A percentile compares a stretch with the other conserved stretches of the same genome.
phyloP scores from a whole-genome alignment of 371 early-diverging fungal species.

The Blyttiomyces sp. region DNA sequence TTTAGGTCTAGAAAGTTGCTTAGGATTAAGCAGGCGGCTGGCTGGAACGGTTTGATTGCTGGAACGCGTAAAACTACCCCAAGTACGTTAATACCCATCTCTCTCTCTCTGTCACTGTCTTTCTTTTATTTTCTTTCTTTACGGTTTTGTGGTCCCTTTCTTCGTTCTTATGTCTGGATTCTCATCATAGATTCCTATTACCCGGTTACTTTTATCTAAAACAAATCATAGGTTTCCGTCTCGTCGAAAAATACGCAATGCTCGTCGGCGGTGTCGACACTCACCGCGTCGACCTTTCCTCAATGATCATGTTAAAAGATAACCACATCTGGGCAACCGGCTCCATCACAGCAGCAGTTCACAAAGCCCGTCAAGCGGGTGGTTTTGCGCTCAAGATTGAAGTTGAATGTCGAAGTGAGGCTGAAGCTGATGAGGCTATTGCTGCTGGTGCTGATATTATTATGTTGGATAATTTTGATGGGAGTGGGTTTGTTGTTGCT shows the following conservation, averaged over 20 bases:
- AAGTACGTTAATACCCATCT: slow-evolving; percentile 62
- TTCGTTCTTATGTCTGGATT: too few species aligned
- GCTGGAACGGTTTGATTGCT: slow-evolving; percentile 86
- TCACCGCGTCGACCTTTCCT: slow-evolving; percentile 93
- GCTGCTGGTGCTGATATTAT: slow-evolving; percentile 94
- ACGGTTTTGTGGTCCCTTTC: too few species aligned
- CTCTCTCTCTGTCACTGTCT: too few species aligned
- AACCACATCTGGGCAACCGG: slow-evolving; percentile 96
- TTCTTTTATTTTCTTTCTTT: too few species aligned
- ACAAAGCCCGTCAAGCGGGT: slow-evolving; percentile 73
- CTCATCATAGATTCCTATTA: not conserved
- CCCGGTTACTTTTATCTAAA: not conserved
- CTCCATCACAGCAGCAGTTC: slow-evolving; percentile 87
- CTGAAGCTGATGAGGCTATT: slow-evolving; percentile 95
- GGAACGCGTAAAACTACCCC: slow-evolving; percentile 99
- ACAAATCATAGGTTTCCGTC: slow-evolving; percentile 79
- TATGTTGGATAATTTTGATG: slow-evolving; percentile 74
- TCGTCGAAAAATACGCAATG: slow-evolving; percentile 97
- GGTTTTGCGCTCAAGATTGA: slow-evolving; percentile 96
- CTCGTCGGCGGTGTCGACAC: slow-evolving; percentile 95
- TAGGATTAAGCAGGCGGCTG: slow-evolving; percentile 63
- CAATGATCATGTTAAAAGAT: slow-evolving; percentile 98
- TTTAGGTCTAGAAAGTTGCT: slow-evolving; percentile 60
- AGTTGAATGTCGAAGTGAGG: slow-evolving; percentile 89
- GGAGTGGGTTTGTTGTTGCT: slow-evolving; percentile 50